Percentiles rank a stretch among this genome's conserved stretches.
These are phyloP conservation scores for Fusarium circinatum DNA, from an alignment of 2,329 filamentous ascomycete genomes.

Conservation along the genomic window DNA sequence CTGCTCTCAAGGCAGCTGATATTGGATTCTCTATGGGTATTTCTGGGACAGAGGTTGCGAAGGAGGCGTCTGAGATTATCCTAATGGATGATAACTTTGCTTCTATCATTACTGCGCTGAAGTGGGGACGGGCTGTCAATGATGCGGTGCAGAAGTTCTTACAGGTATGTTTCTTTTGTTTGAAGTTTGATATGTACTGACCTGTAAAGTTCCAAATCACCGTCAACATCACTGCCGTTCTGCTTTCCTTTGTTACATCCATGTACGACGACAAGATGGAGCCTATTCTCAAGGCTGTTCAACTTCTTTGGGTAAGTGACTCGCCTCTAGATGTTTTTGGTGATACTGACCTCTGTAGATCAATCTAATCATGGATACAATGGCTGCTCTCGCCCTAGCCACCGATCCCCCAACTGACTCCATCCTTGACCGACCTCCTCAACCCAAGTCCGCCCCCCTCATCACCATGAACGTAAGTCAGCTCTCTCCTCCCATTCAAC, in stretches of 20 bases:
- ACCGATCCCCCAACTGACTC: constrained; percentile 87
- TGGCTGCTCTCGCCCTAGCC: constrained; percentile 87
- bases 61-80: constrained; percentile 86
- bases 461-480: constrained; percentile 74
- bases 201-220: constrained; percentile 81
- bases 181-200: too few species aligned
- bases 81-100: constrained; percentile 90
- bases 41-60: constrained; percentile 83
- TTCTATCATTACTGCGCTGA: constrained; percentile 83
- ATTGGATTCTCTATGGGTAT: constrained; percentile 90
- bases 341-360: neutral
- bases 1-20: constrained; percentile 82
- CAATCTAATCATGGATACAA: constrained; percentile 97
- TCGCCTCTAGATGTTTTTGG: accelerated
- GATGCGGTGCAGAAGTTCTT: constrained; percentile 82
- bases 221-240: constrained; percentile 91
- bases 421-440: constrained; percentile 79
- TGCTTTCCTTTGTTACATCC: constrained; percentile 87
- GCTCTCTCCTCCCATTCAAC: too few species aligned
- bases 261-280: constrained; percentile 74
- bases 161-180: constrained; percentile 56
- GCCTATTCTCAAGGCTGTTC: constrained; percentile 89
- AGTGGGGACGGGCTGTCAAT: constrained; percentile 82
- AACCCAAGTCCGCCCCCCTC: constrained; percentile 65
- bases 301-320: constrained; percentile 83